Evolutionary conservation across 306 rosid species (phyloP), one percentile per base, ranked within the genome.

Genomic region (Prunus davidiana): DNA sequence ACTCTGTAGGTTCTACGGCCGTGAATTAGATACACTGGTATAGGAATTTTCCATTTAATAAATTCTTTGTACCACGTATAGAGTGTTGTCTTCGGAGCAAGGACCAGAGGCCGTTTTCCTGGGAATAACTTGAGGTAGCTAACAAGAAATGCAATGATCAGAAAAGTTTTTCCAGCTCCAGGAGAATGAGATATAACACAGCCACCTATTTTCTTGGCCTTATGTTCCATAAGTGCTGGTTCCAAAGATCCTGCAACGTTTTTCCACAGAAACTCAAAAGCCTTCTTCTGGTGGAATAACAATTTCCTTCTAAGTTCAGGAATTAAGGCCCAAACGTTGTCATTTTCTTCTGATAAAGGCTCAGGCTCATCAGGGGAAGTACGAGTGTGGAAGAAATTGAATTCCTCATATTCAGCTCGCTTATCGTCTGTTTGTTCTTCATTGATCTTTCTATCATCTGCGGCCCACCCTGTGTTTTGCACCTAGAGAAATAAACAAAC

Each of bases 151-250:
- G 96, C 84, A 75, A 93, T 93, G 12, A 88, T 85, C 68, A 91
- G 88, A 71, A 90, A 88, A 22, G 98, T 93, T 82, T 93, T 91
- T 45, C 98, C 97, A 12, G 97, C 93, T 61, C 98, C 96, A 4
- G 98, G 98, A 75, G 97, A 1, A 87, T 94, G 98, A 74, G 98
- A 94, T 67, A 94, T 82, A 78, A 94, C 98, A 78, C 98, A 94
- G 69, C 97, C 97, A 5, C 98, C 98, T 22, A 67, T 84, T 70
- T 57, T 83, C 83, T 81, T 79, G 72, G 97, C 74, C 9, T 74
- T 65, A 75, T 55, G 68, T 55, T 88, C 79, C 90, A 86, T 87
- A 9, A 62, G 71, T 68, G 82, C 60, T 5, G 96, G 98, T 58
- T 81, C 76, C 81, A 82, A 60, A 9, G 98, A 90, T 52, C 98